Conservation (phyloP, 2,329 filamentous ascomycete species). For the Colletotrichum godetiae region DNA sequence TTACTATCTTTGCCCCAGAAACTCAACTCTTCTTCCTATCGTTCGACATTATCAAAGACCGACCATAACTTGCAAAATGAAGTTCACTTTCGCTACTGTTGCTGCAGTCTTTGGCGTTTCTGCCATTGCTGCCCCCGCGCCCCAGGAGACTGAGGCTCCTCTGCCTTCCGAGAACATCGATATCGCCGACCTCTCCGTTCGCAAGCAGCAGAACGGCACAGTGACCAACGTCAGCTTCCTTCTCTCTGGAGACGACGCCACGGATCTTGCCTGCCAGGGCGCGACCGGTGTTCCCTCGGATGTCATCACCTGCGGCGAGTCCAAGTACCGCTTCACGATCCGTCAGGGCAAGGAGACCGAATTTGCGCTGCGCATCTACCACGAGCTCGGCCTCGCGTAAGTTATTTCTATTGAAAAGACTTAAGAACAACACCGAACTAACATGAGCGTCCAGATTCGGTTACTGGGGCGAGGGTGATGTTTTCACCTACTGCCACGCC, state of each 20-base stretch:
- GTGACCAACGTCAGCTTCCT: conserved; percentile 38
- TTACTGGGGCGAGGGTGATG: conserved; percentile 36
- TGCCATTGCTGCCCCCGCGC: conserved; percentile 36
- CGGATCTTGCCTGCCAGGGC: conserved; percentile 33
- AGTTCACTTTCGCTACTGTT: conserved; percentile 37
- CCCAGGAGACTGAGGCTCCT: conserved; percentile 3
- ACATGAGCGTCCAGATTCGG: conserved; percentile 28
- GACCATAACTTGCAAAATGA: conserved; percentile 37
- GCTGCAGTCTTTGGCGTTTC: conserved; percentile 37
- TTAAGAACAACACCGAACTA: not conserved
- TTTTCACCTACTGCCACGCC: conserved; percentile 38
- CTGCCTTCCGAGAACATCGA: conserved; percentile 39
- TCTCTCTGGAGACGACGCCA: conserved; percentile 38
- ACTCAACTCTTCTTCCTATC: not conserved
- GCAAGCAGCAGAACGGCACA: conserved; percentile 36
- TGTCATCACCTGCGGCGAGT: conserved; percentile 41
- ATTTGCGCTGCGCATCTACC: conserved; percentile 40
- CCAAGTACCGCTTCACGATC: conserved; percentile 44
- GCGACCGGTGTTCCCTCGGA: conserved; percentile 37
- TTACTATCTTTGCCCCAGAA: not conserved
- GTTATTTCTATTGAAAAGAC: conserved; percentile 1
- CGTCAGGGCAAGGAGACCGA: conserved; percentile 31
- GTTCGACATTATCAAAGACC: not conserved
- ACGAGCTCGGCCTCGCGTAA: conserved; percentile 39
- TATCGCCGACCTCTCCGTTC: conserved; percentile 39